Percentiles rank a stretch among this genome's conserved stretches.
phyloP scores from a whole-genome alignment of 2,329 filamentous ascomycete genomes.

The Periconia sp. region DNA sequence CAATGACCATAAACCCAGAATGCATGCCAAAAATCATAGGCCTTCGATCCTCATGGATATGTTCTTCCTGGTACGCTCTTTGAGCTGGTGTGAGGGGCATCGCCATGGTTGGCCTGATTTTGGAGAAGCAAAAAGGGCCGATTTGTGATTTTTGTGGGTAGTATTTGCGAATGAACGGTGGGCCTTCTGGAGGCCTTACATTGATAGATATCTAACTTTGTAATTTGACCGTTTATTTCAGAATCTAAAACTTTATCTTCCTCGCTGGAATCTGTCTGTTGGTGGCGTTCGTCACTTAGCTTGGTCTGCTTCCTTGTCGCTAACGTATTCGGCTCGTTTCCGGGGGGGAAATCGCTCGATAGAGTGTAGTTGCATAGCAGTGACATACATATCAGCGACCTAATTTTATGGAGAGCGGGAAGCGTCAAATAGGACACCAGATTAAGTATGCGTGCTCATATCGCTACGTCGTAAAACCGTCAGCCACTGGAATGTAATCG shows the following conservation, averaged over 20 bases:
- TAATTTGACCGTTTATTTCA: neutral
- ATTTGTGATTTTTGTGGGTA: neutral
- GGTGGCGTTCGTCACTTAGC: neutral
- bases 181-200: neutral
- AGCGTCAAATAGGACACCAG: no score
- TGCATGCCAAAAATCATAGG: slow-evolving; percentile 8
- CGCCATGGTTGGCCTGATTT: neutral
- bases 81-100: slow-evolving; percentile 5
- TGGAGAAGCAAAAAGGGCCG: no score
- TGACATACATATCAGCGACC: neutral
- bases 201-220: neutral
- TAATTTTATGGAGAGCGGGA: no score
- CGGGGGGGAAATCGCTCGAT: neutral
- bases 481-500: no score
- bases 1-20: slow-evolving; percentile 7
- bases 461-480: no score
- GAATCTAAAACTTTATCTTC: neutral
- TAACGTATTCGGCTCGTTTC: neutral
- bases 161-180: neutral
- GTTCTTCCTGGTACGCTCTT: slow-evolving; percentile 7
- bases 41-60: slow-evolving; percentile 8
- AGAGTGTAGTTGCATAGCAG: neutral
- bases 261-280: no score
- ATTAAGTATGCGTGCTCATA: no score
- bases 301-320: neutral